A percentile compares a stretch with the other conserved stretches of the same genome.
Conservation (phyloP, 2,329 filamentous ascomycete genomes). For the Botrytis byssoidea region DNA sequence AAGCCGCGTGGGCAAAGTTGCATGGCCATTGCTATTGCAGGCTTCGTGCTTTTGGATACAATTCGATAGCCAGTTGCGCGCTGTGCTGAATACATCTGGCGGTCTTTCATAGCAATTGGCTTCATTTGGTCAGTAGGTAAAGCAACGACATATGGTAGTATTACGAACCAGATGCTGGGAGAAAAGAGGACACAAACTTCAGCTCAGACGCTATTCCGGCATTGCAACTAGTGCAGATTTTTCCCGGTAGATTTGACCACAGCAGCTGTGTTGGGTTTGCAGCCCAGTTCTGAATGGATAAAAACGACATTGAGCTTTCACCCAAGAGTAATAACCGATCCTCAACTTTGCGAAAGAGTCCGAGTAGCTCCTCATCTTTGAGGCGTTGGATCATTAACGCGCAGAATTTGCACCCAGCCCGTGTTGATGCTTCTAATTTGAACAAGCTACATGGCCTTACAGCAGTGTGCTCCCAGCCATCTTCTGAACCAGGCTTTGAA, state of each 20-base stretch:
- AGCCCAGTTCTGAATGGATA: background rate
- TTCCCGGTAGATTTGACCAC: background rate
- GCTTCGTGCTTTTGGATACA: background rate
- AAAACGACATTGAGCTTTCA: background rate
- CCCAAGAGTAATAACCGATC: background rate
- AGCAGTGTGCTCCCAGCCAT: background rate
- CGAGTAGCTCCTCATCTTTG: background rate
- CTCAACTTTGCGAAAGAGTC: background rate
- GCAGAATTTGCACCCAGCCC: background rate
- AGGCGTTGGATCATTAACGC: background rate
- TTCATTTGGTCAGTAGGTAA: accelerated
- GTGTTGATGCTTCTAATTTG: background rate
- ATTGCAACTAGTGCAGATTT: background rate
- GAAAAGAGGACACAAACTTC: background rate
- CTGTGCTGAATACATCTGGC: background rate
- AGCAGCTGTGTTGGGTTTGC: background rate
- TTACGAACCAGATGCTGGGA: background rate
- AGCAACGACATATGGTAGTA: background rate
- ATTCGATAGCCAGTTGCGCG: background rate
- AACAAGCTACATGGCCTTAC: background rate
- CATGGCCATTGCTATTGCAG: background rate
- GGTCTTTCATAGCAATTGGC: accelerated
- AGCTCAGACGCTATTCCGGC: background rate
- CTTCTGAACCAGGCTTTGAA: background rate
- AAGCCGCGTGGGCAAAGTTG: accelerated